Conservation (phyloP, 495 filamentous ascomycete species). For the Aspergillus biplanus region DNA sequence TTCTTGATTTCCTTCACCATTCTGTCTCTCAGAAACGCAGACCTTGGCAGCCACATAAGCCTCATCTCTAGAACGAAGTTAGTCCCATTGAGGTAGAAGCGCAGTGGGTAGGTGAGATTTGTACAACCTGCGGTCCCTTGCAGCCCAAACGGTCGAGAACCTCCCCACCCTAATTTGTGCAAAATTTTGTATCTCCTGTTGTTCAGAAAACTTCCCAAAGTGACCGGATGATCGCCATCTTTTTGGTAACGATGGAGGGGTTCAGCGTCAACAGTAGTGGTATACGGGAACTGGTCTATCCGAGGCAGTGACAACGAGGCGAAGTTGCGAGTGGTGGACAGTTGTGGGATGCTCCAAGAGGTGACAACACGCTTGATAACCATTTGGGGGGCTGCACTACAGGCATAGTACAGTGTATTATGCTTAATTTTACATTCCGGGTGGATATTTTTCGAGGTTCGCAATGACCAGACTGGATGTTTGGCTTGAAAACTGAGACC, state of each 20-base stretch:
- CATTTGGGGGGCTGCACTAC: background rate
- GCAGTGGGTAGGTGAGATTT: constrained; percentile 6
- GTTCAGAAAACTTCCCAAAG: constrained; percentile 40
- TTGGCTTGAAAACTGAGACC: no score
- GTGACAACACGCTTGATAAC: background rate
- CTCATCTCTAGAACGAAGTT: constrained; percentile 26
- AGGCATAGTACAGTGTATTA: background rate
- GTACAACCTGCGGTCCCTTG: constrained; percentile 40
- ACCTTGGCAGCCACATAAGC: constrained; percentile 39
- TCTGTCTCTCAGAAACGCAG: constrained; percentile 26
- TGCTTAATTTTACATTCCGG: no score
- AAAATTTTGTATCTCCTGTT: constrained; percentile 47
- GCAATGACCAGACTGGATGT: no score
- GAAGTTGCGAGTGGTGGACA: background rate
- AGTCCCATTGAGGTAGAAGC: constrained; percentile 21
- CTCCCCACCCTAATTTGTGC: constrained; percentile 53
- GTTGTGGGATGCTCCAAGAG: background rate
- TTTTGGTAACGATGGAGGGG: background rate
- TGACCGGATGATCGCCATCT: constrained; percentile 51
- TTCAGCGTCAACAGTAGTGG: background rate
- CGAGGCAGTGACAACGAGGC: background rate
- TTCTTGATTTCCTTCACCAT: constrained; percentile 29
- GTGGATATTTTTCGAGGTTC: no score
- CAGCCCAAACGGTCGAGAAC: constrained; percentile 55
- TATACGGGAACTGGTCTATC: background rate